A percentile compares a stretch with the other conserved stretches of the same genome.
Evolutionary conservation across 768 basidiomycete genomes (phyloP).

Genomic region (Leucocoprinus leucothites): DNA sequence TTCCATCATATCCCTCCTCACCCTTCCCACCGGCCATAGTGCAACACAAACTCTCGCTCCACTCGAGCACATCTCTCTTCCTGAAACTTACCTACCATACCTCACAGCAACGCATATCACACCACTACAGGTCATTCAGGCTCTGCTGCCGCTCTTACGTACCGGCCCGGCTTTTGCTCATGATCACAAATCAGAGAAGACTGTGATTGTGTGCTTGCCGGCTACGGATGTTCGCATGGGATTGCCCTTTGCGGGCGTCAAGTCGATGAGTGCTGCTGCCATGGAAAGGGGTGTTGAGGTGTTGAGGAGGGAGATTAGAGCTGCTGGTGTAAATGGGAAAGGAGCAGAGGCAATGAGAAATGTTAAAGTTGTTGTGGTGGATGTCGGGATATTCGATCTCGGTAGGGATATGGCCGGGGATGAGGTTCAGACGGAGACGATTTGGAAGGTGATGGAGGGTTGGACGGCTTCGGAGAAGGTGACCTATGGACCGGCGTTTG

Average conservation of each 20-base stretch:
- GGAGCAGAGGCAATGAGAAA: slow-evolving; percentile 55
- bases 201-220: slow-evolving; percentile 73
- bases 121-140: slow-evolving; percentile 74
- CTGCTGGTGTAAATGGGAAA: slow-evolving; percentile 51
- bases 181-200: slow-evolving; percentile 47
- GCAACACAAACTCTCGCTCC: slow-evolving; percentile 50
- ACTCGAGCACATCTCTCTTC: slow-evolving; percentile 67
- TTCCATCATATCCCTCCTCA: slow-evolving; percentile 74
- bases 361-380: slow-evolving; percentile 67
- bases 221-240: slow-evolving; percentile 71
- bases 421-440: slow-evolving; percentile 23
- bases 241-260: slow-evolving; percentile 63
- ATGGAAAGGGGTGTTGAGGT: slow-evolving; percentile 72
- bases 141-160: slow-evolving; percentile 73
- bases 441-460: slow-evolving; percentile 54
- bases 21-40: slow-evolving; percentile 42
- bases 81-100: slow-evolving; percentile 63
- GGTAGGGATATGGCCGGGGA: slow-evolving; percentile 17
- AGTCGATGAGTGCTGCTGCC: slow-evolving; percentile 74
- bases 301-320: slow-evolving; percentile 66
- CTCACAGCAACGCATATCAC: slow-evolving; percentile 73
- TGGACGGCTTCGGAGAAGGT: slow-evolving; percentile 76
- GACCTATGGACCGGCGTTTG: slow-evolving; percentile 71
- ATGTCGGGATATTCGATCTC: slow-evolving; percentile 62
- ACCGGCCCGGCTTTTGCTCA: slow-evolving; percentile 47